Base-by-base conservation (phyloP, 306 rosid species). In the Boehmeria nivea region DNA sequence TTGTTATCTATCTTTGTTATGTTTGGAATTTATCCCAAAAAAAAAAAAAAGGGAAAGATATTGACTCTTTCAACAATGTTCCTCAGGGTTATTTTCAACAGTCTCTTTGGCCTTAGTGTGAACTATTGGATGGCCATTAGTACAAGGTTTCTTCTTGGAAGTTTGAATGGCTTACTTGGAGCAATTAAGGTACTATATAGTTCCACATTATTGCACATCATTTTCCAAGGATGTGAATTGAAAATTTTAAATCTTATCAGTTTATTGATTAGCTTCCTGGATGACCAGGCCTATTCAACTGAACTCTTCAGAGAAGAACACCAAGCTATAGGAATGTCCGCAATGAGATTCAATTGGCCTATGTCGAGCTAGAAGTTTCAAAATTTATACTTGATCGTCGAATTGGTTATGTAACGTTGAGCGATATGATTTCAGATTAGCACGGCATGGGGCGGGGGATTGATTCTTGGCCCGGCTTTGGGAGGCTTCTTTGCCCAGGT, bases 401-500 rank as follows among this genome's bases (percentile, higher is more conserved):
- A 4, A 31, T 1, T 31, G 5, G 5, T 31, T 31, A 4, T 33
- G 2, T 21, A 59, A 67, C 57, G 9, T 31, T 31, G 9, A n/a
- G n/a, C 9, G 9, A 31, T 31, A 4, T 31, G 36, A 31, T 31
- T 31, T 31, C 80, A 90, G 97, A 52, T 86, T 22, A 86, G 88
- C 55, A 81, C 89, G 8, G 74, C 94, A 55, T 84, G 91, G 97
- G 94, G 83, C 33, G 58, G 72, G 3, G 94, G 94, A 49, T 72
- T 86, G 72, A 75, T 90, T 43, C 25, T 90, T 70, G 97, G 97
- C 46, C 97, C 97, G 0, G 90, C 95, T 37, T 3, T 90, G 66
- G 97, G 97, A 54, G 97, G 97, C 19, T 79, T 78, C 73, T 73
- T 90, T 28, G 90, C 97, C 26, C 95, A 76, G 95, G 97, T 86